Evolutionary conservation across 2,329 filamentous ascomycete species (phyloP).

Genomic region (Cryphonectria naterciae): DNA sequence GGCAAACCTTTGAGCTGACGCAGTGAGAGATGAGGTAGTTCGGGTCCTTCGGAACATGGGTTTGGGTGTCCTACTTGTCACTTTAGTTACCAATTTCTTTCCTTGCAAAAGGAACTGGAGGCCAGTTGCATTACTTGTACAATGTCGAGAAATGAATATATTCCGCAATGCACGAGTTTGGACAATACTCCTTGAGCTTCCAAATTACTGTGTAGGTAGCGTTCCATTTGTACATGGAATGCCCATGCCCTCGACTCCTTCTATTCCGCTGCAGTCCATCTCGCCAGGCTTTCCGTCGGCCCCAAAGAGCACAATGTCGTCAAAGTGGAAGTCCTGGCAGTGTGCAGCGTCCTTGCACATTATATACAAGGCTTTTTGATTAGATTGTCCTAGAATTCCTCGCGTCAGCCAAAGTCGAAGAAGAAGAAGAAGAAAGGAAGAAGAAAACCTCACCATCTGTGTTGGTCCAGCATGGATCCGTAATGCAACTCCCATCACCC

Average conservation of each 20-base stretch:
- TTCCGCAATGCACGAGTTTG: not conserved
- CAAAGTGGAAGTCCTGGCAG: slow-evolving; percentile 32
- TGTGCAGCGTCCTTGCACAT: slow-evolving; percentile 30
- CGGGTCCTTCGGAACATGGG: not conserved
- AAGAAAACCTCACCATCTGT: slow-evolving; percentile 26
- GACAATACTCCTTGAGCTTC: not conserved
- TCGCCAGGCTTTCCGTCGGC: slow-evolving; percentile 30
- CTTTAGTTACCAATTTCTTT: too few relatives aligned
- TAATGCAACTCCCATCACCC: slow-evolving; percentile 32
- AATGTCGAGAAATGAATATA: not conserved
- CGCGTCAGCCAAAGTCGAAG: not conserved
- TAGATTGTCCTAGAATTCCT: slow-evolving; percentile 24
- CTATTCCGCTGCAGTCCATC: slow-evolving; percentile 33
- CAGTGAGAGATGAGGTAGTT: too few relatives aligned
- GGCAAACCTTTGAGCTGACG: slow-evolving; percentile 3
- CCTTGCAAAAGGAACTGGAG: not conserved
- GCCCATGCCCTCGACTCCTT: slow-evolving; percentile 32
- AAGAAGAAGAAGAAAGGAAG: too few relatives aligned
- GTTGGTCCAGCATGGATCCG: slow-evolving; percentile 33
- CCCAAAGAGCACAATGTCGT: slow-evolving; percentile 29
- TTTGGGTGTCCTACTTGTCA: not conserved
- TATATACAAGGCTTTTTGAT: slow-evolving; percentile 30
- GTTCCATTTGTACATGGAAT: slow-evolving; percentile 33
- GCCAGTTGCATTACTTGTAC: not conserved
- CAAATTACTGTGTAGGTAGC: not conserved